These are phyloP conservation scores for Pterocarpus macrocarpus DNA, from an alignment of 306 rosid species.

Conservation along the genomic window DNA sequence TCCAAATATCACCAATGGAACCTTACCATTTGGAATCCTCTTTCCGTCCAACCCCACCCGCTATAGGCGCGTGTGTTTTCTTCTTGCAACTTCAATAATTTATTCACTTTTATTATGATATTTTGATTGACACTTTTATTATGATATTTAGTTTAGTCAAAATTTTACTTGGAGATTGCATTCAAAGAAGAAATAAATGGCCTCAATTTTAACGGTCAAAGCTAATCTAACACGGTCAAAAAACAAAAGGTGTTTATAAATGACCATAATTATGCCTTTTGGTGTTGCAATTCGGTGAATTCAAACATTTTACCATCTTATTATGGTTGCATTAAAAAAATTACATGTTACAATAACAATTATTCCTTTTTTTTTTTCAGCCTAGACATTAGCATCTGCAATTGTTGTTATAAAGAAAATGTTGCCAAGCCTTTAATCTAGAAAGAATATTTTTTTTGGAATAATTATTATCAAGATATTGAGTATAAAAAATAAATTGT, in stretches of 20 bases:
- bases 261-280: background rate
- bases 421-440: background rate
- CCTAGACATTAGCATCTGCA: background rate
- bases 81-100: background rate
- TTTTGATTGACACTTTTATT: background rate
- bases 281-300: background rate
- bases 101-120: background rate
- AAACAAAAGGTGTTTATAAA: background rate
- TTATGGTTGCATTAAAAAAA: no score
- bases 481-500: background rate
- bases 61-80: conserved; percentile 35
- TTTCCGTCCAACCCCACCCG: conserved; percentile 22
- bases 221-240: background rate
- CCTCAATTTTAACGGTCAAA: background rate
- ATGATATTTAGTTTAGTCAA: background rate
- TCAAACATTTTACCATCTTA: background rate
- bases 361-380: no score
- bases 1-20: conserved; percentile 50
- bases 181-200: background rate
- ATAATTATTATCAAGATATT: background rate
- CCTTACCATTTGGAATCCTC: conserved; percentile 33
- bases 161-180: background rate
- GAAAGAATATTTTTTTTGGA: background rate
- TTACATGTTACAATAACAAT: no score
- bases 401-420: background rate